Evolutionary conservation across 768 basidiomycete species (phyloP).

Genomic region (Suillus tomentosus): DNA sequence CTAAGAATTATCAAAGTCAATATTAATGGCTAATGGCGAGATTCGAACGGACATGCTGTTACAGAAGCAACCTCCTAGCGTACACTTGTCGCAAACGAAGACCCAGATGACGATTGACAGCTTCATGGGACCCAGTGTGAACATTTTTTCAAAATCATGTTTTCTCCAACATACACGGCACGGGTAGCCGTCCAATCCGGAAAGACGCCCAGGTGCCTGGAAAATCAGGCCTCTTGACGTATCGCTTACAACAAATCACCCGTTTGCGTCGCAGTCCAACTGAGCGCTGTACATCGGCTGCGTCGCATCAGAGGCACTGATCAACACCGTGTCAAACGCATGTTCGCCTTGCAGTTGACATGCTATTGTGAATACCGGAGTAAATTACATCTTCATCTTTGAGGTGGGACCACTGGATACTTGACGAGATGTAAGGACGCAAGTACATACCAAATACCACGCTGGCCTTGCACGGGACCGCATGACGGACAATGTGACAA

Average conservation of each 20-base stretch:
- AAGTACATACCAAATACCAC: not conserved
- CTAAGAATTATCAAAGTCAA: slow-evolving; percentile 17
- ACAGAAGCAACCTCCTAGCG: slow-evolving; percentile 6
- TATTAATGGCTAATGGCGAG: slow-evolving; percentile 13
- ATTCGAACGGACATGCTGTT: slow-evolving; percentile 24
- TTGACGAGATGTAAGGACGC: not conserved
- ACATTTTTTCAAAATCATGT: too few relatives aligned
- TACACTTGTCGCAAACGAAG: not conserved
- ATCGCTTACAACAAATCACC: slow-evolving; percentile 4
- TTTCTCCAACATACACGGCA: not conserved
- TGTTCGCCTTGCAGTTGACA: slow-evolving; percentile 9
- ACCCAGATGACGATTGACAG: not conserved
- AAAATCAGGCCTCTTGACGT: slow-evolving; percentile 2
- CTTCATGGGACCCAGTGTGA: not conserved
- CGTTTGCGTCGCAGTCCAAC: not conserved
- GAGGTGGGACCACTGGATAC: not conserved
- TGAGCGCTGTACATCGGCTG: slow-evolving; percentile 2
- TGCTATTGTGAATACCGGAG: slow-evolving; percentile 5
- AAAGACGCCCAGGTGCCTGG: not conserved
- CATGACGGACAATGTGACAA: too few relatives aligned
- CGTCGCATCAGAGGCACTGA: slow-evolving; percentile 3
- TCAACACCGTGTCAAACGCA: slow-evolving; percentile 9
- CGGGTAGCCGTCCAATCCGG: slow-evolving; percentile 1
- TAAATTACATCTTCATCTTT: not conserved
- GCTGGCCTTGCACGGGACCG: not conserved